Conservation (phyloP, 164 flowering plant species). For the Tinospora cordifolia region DNA sequence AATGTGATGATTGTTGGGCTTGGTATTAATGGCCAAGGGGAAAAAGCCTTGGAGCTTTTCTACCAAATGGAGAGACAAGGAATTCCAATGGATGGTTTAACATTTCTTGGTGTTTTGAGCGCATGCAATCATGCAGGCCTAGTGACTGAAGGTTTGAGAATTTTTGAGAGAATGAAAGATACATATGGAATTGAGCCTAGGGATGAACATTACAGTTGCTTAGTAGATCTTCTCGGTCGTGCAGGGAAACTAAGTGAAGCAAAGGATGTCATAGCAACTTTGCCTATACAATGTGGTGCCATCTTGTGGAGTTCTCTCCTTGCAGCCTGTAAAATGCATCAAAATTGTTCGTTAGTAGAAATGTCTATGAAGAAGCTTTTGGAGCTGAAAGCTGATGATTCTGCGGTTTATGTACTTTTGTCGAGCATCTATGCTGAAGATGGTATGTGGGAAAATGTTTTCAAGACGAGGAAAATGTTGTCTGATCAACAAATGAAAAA, state of each 20-base stretch:
- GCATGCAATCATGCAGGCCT: constrained; percentile 35
- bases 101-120: constrained; percentile 26
- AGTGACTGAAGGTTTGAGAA: constrained; percentile 22
- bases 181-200: constrained; percentile 22
- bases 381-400: constrained; percentile 28
- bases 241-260: constrained; percentile 28
- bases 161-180: constrained; percentile 23
- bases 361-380: constrained; percentile 17
- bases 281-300: constrained; percentile 26
- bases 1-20: constrained; percentile 35
- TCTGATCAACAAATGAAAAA: constrained; percentile 22
- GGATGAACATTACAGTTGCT: constrained; percentile 35
- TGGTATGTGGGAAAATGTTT: constrained; percentile 27
- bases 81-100: constrained; percentile 24
- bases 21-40: constrained; percentile 24
- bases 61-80: constrained; percentile 21
- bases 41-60: constrained; percentile 26
- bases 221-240: constrained; percentile 32
- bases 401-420: constrained; percentile 31
- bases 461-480: constrained; percentile 20
- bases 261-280: constrained; percentile 19
- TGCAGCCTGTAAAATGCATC: constrained; percentile 24
- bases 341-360: constrained; percentile 22
- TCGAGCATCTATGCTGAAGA: constrained; percentile 32
- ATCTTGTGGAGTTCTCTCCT: constrained; percentile 37